Percentiles rank a stretch among this genome's conserved stretches.
Conservation (phyloP, 441 rosid species). For the Kokia cookei region DNA sequence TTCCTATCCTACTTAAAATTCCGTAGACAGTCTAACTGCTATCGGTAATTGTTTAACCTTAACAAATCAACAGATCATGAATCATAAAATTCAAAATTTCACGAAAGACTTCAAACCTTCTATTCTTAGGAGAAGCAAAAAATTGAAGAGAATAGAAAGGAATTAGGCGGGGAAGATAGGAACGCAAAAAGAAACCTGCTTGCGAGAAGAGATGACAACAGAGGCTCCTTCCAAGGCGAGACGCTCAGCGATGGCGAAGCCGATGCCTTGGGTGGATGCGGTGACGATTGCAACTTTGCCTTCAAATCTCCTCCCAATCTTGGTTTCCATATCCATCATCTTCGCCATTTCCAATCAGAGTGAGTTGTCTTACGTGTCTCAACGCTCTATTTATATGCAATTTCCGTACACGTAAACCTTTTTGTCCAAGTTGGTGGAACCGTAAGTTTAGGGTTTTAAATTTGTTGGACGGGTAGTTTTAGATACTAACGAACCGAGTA, state of each 20-base stretch:
- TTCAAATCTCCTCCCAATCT: slow-evolving; percentile 43
- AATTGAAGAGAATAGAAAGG: not conserved
- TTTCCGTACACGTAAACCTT: not conserved
- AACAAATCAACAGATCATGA: not conserved
- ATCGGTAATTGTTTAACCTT: not conserved
- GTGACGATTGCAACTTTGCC: slow-evolving; percentile 87
- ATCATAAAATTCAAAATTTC: not conserved
- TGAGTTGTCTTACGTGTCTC: not conserved
- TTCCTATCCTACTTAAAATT: not conserved
- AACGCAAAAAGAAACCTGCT: slow-evolving; percentile 40
- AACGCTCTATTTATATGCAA: not conserved
- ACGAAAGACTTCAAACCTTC: not conserved
- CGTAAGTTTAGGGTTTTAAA: too few relatives aligned
- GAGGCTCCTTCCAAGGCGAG: slow-evolving; percentile 90
- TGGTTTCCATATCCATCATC: slow-evolving; percentile 38
- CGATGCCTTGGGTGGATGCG: slow-evolving; percentile 95
- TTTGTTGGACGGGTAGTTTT: too few relatives aligned
- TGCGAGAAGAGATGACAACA: slow-evolving; percentile 89
- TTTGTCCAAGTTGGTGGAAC: not conserved
- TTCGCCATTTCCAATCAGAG: not conserved
- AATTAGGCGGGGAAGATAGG: not conserved
- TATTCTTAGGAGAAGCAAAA: not conserved
- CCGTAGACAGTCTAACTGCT: not conserved
- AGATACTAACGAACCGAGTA: too few relatives aligned
- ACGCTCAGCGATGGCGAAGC: slow-evolving; percentile 66